Evolutionary conservation across 208 protist genomes (phyloP).

Genomic region (Trypanosoma congolense): DNA sequence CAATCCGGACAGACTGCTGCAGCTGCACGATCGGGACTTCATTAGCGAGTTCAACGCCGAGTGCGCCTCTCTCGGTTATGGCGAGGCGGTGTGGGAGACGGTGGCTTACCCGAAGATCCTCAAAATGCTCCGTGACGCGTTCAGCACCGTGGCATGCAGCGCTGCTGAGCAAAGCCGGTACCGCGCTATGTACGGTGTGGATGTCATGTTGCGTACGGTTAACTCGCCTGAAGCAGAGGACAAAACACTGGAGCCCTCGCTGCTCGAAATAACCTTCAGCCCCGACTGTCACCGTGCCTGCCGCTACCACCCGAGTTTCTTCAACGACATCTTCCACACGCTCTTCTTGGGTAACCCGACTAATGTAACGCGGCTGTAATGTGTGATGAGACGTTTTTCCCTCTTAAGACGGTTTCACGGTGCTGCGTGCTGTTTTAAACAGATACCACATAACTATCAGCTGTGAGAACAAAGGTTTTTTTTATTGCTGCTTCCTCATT

Average conservation of each 20-base stretch:
- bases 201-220: slow-evolving; percentile 24
- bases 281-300: slow-evolving; percentile 35
- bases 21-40: slow-evolving; percentile 26
- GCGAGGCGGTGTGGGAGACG: slow-evolving; percentile 8
- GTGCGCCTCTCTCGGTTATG: slow-evolving; percentile 23
- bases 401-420: no score
- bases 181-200: slow-evolving; percentile 30
- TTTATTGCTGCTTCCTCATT: no score
- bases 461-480: no score
- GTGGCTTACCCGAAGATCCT: slow-evolving; percentile 26
- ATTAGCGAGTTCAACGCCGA: slow-evolving; percentile 28
- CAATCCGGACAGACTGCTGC: slow-evolving; percentile 23
- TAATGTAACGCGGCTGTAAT: slow-evolving; percentile 28
- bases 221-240: background rate
- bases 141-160: slow-evolving; percentile 8
- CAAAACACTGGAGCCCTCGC: slow-evolving; percentile 21
- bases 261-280: slow-evolving; percentile 31
- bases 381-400: no score
- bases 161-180: slow-evolving; percentile 13
- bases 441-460: no score
- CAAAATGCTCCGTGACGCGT: slow-evolving; percentile 21
- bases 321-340: slow-evolving; percentile 31
- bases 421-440: no score
- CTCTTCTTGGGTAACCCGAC: slow-evolving; percentile 24
- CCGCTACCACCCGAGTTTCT: slow-evolving; percentile 22